Percentiles rank a stretch among this genome's conserved stretches.
phyloP scores from a whole-genome alignment of 148 eudicot species.

The Persicaria tinctoria region DNA sequence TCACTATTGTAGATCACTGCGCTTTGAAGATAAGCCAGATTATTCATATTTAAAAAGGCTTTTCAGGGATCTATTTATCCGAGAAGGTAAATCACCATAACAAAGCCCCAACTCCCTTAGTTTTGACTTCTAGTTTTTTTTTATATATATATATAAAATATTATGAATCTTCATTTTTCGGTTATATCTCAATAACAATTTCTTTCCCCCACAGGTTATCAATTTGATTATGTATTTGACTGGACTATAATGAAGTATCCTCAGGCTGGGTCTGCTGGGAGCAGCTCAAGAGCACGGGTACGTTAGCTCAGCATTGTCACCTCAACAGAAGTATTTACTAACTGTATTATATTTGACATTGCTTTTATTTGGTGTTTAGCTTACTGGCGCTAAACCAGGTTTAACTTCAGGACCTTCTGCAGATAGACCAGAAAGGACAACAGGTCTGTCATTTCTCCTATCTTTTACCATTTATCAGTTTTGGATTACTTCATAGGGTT shows the following conservation, averaged over 20 bases:
- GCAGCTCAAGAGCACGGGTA: slow-evolving; percentile 65
- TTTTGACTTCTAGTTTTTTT: slow-evolving; percentile 3
- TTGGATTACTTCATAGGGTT: not conserved
- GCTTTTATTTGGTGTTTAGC: slow-evolving; percentile 30
- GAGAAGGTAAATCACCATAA: slow-evolving; percentile 32
- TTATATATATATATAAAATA: not conserved
- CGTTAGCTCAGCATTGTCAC: slow-evolving; percentile 18
- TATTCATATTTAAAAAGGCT: slow-evolving; percentile 51
- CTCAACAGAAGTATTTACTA: not conserved
- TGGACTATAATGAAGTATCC: slow-evolving; percentile 97
- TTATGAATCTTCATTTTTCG: not conserved
- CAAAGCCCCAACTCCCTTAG: not conserved
- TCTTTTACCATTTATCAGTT: not conserved
- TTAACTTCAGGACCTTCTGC: slow-evolving; percentile 67
- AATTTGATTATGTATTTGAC: slow-evolving; percentile 91
- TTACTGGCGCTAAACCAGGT: slow-evolving; percentile 52
- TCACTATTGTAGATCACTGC: slow-evolving; percentile 48
- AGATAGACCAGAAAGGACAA: slow-evolving; percentile 73
- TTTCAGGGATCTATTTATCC: slow-evolving; percentile 52
- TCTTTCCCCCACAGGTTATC: slow-evolving; percentile 51
- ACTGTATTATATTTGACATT: not conserved
- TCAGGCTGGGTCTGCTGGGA: slow-evolving; percentile 66
- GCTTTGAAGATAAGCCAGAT: slow-evolving; percentile 55
- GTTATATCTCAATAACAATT: not conserved
- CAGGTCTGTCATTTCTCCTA: slow-evolving; percentile 44